phyloP scores from a whole-genome alignment of 2,329 filamentous ascomycete species.

The Chaetoscypha palmicola region DNA sequence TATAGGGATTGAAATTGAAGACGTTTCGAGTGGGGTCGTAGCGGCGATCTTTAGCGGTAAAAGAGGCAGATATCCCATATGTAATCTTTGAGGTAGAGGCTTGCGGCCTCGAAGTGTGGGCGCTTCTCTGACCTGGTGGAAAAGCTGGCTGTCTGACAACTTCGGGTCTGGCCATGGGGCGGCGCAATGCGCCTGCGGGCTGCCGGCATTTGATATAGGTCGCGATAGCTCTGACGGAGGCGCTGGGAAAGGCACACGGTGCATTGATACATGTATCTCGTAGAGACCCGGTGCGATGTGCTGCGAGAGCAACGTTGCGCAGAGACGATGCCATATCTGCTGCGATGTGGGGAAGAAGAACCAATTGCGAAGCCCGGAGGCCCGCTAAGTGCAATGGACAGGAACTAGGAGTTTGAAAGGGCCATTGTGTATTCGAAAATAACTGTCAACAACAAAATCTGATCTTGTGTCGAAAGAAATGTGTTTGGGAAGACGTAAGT shows the following conservation, averaged over 20 bases:
- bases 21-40: slow-evolving; percentile 64
- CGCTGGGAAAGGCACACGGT: slow-evolving; percentile 3
- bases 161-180: neutral
- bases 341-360: slow-evolving; percentile 1
- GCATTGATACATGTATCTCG: slow-evolving; percentile 1
- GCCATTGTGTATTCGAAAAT: too few relatives aligned
- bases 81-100: slow-evolving; percentile 38
- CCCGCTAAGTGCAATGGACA: slow-evolving; percentile 13
- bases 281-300: slow-evolving; percentile 11
- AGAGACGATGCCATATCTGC: slow-evolving; percentile 21
- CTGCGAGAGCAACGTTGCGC: slow-evolving; percentile 13
- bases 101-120: too few relatives aligned
- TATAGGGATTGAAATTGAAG: slow-evolving; percentile 63
- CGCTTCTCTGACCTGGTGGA: too few relatives aligned
- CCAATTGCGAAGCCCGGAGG: slow-evolving; percentile 24
- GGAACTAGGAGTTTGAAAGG: neutral
- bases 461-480: too few relatives aligned
- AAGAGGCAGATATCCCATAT: slow-evolving; percentile 68
- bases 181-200: neutral
- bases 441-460: too few relatives aligned
- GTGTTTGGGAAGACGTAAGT: too few relatives aligned
- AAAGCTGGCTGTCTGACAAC: too few relatives aligned
- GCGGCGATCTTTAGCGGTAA: slow-evolving; percentile 62
- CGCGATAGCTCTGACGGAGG: neutral
- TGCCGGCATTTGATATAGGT: neutral